Conservation (phyloP, 306 rosid species). For the Begonia fuchsioides region DNA sequence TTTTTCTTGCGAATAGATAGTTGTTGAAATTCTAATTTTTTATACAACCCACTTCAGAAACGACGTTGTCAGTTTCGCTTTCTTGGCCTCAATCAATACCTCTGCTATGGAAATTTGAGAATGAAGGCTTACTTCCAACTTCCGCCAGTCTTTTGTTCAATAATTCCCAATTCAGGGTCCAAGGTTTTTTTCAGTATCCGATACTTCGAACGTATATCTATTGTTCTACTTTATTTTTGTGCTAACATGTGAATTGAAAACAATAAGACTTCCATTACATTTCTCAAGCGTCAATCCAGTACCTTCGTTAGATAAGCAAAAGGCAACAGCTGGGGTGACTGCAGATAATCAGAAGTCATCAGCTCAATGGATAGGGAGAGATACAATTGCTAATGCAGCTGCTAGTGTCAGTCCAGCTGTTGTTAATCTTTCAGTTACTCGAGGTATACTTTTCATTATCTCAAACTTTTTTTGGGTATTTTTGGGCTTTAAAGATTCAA, state of each 20-base stretch:
- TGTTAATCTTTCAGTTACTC: conserved; percentile 57
- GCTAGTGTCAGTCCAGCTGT: conserved; percentile 78
- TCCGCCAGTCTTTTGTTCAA: conserved; percentile 5
- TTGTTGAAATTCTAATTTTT: not conserved
- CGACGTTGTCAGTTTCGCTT: conserved; percentile 13
- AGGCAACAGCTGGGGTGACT: conserved; percentile 21
- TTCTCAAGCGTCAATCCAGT: conserved; percentile 25
- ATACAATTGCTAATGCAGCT: conserved; percentile 79
- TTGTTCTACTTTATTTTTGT: not conserved
- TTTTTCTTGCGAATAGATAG: not conserved
- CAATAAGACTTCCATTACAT: conserved; percentile 33
- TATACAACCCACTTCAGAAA: conserved; percentile 19
- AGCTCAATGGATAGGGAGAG: conserved; percentile 43
- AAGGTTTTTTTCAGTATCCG: conserved; percentile 18
- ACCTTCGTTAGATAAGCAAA: conserved; percentile 26
- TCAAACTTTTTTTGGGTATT: not conserved
- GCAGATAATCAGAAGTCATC: conserved; percentile 25
- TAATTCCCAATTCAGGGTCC: conserved; percentile 4
- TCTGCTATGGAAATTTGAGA: conserved; percentile 16
- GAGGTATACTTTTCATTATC: conserved; percentile 20
- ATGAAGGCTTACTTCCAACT: conserved; percentile 4
- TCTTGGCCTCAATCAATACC: conserved; percentile 15
- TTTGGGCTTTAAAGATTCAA: not conserved
- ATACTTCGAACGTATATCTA: not conserved
- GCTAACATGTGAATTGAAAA: conserved; percentile 4